These are phyloP conservation scores for Termitomyces sp. DNA, from an alignment of 768 basidiomycete genomes.

Conservation along the genomic window DNA sequence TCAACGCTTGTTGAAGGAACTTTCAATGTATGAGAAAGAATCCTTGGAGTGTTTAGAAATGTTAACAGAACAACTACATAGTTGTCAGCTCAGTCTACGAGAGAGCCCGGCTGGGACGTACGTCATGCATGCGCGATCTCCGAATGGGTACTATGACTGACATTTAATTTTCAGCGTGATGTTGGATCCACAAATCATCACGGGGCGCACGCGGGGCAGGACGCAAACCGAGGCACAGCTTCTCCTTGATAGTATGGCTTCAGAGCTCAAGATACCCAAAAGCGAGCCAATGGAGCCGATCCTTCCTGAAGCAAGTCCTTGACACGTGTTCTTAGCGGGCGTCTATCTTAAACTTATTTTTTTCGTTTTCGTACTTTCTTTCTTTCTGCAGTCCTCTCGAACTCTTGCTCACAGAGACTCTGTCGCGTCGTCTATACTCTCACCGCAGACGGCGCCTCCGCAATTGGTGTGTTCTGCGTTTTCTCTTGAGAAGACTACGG, in stretches of 20 bases:
- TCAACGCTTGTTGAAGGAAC: conserved; percentile 13
- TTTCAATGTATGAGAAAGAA: conserved; percentile 25
- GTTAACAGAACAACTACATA: conserved; percentile 2
- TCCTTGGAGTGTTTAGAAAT: background rate
- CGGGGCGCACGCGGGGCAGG: conserved; percentile 1
- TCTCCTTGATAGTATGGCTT: conserved; percentile 11
- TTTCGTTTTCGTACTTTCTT: background rate
- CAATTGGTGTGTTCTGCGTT: conserved; percentile 1
- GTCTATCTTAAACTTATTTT: background rate
- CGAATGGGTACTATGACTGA: background rate
- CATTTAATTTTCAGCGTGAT: background rate
- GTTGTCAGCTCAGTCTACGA: conserved; percentile 3
- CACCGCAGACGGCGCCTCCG: background rate
- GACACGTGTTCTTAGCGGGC: background rate
- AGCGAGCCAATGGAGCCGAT: conserved; percentile 12
- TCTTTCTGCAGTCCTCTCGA: background rate
- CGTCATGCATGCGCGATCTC: conserved; percentile 1
- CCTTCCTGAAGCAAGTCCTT: conserved; percentile 14
- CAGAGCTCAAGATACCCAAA: conserved; percentile 11
- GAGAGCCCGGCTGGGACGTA: conserved; percentile 6
- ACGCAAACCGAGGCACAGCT: conserved; percentile 7
- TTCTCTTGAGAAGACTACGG: background rate
- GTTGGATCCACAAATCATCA: background rate
- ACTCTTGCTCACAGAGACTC: background rate
- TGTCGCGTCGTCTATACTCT: conserved; percentile 3